Conservation (phyloP, 2,329 filamentous ascomycete genomes). For the Colletotrichum salicis region DNA sequence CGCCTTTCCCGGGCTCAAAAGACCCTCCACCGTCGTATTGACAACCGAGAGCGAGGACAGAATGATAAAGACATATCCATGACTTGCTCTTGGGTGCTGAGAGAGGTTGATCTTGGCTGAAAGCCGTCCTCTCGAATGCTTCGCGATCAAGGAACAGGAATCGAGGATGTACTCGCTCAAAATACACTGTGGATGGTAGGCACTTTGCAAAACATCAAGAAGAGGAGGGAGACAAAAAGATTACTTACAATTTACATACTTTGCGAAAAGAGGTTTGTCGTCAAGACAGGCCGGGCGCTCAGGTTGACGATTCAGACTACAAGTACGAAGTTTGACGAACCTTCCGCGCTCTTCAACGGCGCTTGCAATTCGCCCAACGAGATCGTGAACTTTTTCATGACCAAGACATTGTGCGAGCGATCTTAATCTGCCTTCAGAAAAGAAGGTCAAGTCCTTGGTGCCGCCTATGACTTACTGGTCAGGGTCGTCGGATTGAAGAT, state of each 20-base stretch:
- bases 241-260: slow-evolving; percentile 28
- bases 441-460: slow-evolving; percentile 42
- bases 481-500: neutral
- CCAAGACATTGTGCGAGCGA: slow-evolving; percentile 43
- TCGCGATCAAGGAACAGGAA: slow-evolving; percentile 49
- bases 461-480: neutral
- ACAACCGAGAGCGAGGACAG: slow-evolving; percentile 45
- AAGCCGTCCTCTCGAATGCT: slow-evolving; percentile 23
- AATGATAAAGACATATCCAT: slow-evolving; percentile 48
- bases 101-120: neutral
- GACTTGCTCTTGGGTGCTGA: slow-evolving; percentile 26
- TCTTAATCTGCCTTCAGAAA: slow-evolving; percentile 44
- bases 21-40: slow-evolving; percentile 43
- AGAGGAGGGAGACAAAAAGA: neutral
- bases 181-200: slow-evolving; percentile 44
- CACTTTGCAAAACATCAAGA: neutral
- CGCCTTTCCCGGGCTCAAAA: slow-evolving; percentile 34
- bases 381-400: slow-evolving; percentile 42
- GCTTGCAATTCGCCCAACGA: slow-evolving; percentile 42
- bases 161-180: slow-evolving; percentile 47
- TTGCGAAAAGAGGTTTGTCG: slow-evolving; percentile 15
- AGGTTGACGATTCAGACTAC: neutral
- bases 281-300: slow-evolving; percentile 7
- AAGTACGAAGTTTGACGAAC: neutral
- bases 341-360: slow-evolving; percentile 36